These are phyloP conservation scores for Cicer judaicum DNA, from an alignment of 306 rosid species.

Conservation along the genomic window DNA sequence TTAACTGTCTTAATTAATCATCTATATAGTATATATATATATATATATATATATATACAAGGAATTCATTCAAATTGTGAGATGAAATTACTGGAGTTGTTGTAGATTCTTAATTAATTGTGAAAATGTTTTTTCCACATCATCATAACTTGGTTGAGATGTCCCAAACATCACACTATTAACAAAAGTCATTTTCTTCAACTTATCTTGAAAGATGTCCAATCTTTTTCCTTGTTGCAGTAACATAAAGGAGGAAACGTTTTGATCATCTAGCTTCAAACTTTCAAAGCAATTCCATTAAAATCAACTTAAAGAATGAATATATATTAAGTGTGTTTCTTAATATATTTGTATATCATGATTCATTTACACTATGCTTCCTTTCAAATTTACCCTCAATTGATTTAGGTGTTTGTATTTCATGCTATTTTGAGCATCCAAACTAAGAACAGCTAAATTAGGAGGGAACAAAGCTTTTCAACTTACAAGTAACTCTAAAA, in stretches of 20 bases:
- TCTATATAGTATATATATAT: not conserved
- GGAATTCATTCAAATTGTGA: constrained; percentile 6
- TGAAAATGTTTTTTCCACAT: constrained; percentile 47
- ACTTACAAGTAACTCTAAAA: not conserved
- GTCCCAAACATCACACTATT: constrained; percentile 49
- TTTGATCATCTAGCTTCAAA: constrained; percentile 36
- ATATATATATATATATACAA: no score
- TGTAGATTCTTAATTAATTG: constrained; percentile 46
- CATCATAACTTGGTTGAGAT: constrained; percentile 59
- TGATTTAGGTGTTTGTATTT: not conserved
- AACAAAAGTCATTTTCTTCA: constrained; percentile 52
- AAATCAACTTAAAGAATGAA: constrained; percentile 25
- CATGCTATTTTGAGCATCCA: not conserved
- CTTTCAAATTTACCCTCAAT: not conserved
- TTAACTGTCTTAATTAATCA: constrained; percentile 53
- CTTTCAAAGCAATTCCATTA: constrained; percentile 40
- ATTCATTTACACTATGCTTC: not conserved
- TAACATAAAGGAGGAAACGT: not conserved
- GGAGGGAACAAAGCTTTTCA: constrained; percentile 8
- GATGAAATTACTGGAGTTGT: constrained; percentile 28
- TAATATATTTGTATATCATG: not conserved
- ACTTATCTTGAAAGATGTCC: constrained; percentile 65
- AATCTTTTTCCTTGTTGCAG: constrained; percentile 63
- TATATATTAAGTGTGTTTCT: not conserved
- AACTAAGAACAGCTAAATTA: not conserved